Percentiles rank a stretch among this genome's conserved stretches.
Conservation (phyloP, 2,329 filamentous ascomycete species). For the Chrysoporthe deuterocubensis region DNA sequence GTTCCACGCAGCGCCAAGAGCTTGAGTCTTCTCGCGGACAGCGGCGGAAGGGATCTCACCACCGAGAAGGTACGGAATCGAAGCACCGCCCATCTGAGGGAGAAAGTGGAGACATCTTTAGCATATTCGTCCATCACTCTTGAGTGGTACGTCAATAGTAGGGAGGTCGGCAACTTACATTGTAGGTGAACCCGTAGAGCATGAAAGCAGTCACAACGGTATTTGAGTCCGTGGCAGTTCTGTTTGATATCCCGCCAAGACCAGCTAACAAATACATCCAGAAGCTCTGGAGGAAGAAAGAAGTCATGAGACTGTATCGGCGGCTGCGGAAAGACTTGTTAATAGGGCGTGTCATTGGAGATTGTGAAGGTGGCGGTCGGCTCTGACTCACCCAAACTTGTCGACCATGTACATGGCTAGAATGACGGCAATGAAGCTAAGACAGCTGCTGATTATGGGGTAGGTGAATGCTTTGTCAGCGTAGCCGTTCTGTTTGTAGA, state of each 20-base stretch:
- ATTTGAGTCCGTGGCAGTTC: too few relatives aligned
- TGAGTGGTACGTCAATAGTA: not conserved
- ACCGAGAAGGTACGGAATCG: constrained; percentile 32
- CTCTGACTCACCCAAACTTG: constrained; percentile 11
- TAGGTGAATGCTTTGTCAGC: constrained; percentile 30
- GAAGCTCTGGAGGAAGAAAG: constrained; percentile 20
- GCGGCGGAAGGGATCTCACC: constrained; percentile 32
- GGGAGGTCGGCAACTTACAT: constrained; percentile 21
- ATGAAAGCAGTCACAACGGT: too few relatives aligned
- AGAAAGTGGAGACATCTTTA: too few relatives aligned
- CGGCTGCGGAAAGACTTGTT: constrained; percentile 17
- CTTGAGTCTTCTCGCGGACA: constrained; percentile 33
- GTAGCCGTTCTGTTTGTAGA: constrained; percentile 30
- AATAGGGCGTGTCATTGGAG: not conserved
- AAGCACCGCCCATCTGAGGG: constrained; percentile 29
- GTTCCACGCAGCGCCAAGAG: constrained; percentile 32
- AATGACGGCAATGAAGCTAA: constrained; percentile 23
- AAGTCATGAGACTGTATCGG: constrained; percentile 25
- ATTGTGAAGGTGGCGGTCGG: not conserved
- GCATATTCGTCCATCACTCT: too few relatives aligned
- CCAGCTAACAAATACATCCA: too few relatives aligned
- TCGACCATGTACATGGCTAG: constrained; percentile 26
- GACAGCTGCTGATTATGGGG: constrained; percentile 26
- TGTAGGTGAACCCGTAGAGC: too few relatives aligned
- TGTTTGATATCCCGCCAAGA: too few relatives aligned